Evolutionary conservation across 495 filamentous ascomycete genomes (phyloP).

Genomic region (Aspergillus carlsbadensis): DNA sequence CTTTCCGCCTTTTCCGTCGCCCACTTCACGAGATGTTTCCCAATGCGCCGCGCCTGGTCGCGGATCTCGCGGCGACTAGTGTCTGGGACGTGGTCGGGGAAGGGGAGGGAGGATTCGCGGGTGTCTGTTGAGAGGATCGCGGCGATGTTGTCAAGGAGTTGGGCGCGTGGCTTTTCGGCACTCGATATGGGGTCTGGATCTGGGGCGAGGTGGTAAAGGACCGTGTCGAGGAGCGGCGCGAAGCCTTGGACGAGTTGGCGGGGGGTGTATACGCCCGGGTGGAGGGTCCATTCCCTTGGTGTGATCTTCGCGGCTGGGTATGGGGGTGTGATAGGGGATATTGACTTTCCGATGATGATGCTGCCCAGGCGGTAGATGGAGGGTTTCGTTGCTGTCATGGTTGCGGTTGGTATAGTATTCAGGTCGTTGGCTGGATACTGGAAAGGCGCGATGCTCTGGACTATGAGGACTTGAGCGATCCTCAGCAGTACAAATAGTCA

Average conservation of each 20-base stretch:
- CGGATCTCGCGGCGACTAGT: conserved; percentile 25
- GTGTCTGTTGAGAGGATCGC: conserved; percentile 26
- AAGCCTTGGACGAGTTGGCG: conserved; percentile 27
- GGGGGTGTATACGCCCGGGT: conserved; percentile 28
- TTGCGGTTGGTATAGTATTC: not conserved
- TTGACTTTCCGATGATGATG: not conserved
- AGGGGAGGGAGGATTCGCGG: conserved; percentile 29
- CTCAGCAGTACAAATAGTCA: not conserved
- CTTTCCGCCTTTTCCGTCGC: conserved; percentile 17
- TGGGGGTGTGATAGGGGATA: not conserved
- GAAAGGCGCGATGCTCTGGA: not conserved
- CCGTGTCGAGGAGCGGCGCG: conserved; percentile 28
- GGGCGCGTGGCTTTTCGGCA: conserved; percentile 7
- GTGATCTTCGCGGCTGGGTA: not conserved
- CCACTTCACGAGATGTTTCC: conserved; percentile 25
- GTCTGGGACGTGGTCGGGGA: conserved; percentile 16
- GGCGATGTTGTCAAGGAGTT: conserved; percentile 29
- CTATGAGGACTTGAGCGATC: not conserved
- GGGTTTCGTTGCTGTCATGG: not conserved
- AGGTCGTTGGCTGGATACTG: too few species aligned
- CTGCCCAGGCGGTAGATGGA: not conserved
- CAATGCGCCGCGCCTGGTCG: conserved; percentile 27
- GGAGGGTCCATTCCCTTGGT: not conserved
- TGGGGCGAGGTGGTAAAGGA: conserved; percentile 24
- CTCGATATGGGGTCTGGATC: conserved; percentile 12